Evolutionary conservation across 2,329 filamentous ascomycete species (phyloP).

Genomic region (Alternaria gansuensis): DNA sequence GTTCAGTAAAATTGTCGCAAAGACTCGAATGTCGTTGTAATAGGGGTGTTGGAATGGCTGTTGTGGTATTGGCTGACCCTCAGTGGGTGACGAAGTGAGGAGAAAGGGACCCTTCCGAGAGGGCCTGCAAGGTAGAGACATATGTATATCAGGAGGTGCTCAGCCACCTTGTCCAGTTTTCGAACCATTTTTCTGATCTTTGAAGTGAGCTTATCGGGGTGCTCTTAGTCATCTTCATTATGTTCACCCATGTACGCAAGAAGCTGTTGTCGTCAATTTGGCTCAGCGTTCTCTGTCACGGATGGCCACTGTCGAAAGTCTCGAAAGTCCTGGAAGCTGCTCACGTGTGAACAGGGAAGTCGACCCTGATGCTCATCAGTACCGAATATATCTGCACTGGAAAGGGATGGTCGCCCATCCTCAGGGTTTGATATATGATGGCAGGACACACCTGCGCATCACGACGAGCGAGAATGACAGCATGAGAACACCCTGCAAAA

Average conservation of each 20-base stretch:
- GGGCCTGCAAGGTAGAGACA: neutral
- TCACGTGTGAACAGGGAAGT: neutral
- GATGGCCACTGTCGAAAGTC: neutral
- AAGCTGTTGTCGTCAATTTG: neutral
- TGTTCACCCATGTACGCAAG: neutral
- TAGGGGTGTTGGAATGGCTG: neutral
- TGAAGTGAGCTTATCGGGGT: neutral
- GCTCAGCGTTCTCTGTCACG: neutral
- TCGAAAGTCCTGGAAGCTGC: neutral
- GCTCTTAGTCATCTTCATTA: neutral
- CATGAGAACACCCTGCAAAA: neutral
- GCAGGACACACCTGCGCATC: neutral
- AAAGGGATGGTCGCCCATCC: neutral
- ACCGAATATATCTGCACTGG: neutral
- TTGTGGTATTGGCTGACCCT: neutral
- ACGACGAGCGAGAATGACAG: neutral
- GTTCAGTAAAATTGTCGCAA: neutral
- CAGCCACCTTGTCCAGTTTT: neutral
- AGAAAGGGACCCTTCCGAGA: neutral
- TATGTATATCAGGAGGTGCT: neutral
- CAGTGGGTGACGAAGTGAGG: neutral
- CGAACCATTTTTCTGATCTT: neutral
- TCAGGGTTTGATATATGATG: neutral
- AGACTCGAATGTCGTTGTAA: neutral
- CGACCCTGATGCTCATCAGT: slow-evolving; percentile 3